Evolutionary conservation across 495 filamentous ascomycete genomes (phyloP).

Genomic region (Hypoxylon rickii): DNA sequence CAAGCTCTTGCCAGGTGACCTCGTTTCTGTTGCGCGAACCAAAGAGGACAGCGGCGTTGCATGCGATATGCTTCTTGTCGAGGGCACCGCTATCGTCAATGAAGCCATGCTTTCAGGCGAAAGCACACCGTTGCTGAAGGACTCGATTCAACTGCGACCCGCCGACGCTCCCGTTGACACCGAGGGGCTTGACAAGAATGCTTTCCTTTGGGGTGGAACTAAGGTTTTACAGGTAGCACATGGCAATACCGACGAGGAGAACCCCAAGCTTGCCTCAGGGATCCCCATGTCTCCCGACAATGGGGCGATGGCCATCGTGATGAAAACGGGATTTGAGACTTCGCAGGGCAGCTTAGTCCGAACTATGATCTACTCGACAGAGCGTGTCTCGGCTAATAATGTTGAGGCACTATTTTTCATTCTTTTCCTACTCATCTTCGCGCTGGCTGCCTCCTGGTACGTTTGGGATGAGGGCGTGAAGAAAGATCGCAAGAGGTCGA

Average conservation of each 20-base stretch:
- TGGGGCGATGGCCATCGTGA: slow-evolving; percentile 89
- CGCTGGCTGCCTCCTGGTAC: slow-evolving; percentile 98
- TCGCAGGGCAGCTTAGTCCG: slow-evolving; percentile 96
- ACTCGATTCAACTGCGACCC: slow-evolving; percentile 91
- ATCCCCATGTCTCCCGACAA: slow-evolving; percentile 81
- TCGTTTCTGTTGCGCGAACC: slow-evolving; percentile 90
- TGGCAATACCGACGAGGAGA: slow-evolving; percentile 71
- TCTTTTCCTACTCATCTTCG: slow-evolving; percentile 93
- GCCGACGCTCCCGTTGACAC: slow-evolving; percentile 82
- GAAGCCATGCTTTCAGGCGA: slow-evolving; percentile 99
- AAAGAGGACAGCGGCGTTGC: slow-evolving; percentile 98
- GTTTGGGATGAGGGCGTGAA: slow-evolving; percentile 96
- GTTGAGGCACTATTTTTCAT: slow-evolving; percentile 94
- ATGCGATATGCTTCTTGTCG: slow-evolving; percentile 93
- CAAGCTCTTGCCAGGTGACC: slow-evolving; percentile 92
- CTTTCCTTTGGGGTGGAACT: slow-evolving; percentile 94
- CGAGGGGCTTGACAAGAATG: slow-evolving; percentile 93
- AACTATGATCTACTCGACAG: slow-evolving; percentile 99
- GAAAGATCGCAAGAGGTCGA: slow-evolving; percentile 93
- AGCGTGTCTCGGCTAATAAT: slow-evolving; percentile 97
- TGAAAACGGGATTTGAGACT: slow-evolving; percentile 98
- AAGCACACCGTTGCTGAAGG: slow-evolving; percentile 94
- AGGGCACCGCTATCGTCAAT: slow-evolving; percentile 96
- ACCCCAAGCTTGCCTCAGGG: slow-evolving; percentile 68
- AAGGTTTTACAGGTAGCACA: slow-evolving; percentile 97